Base-by-base conservation (phyloP, 2,329 filamentous ascomycete genomes). In the Arthrobotrys entomopaga region DNA sequence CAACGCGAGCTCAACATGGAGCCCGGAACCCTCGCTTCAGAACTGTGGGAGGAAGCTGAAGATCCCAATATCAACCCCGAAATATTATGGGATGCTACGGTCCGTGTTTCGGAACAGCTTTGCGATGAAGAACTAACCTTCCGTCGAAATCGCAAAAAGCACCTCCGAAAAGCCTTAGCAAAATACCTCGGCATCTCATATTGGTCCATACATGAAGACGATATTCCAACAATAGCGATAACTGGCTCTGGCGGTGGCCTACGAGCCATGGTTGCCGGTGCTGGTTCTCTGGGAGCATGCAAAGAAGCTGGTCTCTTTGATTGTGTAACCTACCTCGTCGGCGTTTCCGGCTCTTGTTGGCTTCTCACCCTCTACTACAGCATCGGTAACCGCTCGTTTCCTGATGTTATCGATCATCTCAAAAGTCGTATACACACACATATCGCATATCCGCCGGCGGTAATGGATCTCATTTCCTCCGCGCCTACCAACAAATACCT, bases 261-360 rank as follows among this genome's bases (percentile, higher is more conserved):
- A 53, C 86, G 95, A 58, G 95, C 95, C 0, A 86, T 99, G 42
- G 92, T 98, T 16, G 93, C 95, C 1, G 93, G 94, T 2, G 89
- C 93, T 0, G 93, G 94, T 0, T 97, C 93, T 0, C 89, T 96
- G 75, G 84, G 95, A 8, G 93, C 93, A 2, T 87, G 92, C 0
- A 88, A 92, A 72, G 91, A 97, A 80, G 90, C 91, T 67, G 95
- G 95, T 0, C 84, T 99, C 0, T 96, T 97, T 80, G 93, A 97
- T 81, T 98, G 95, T 80, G 87, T 92, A 10, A 98, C 93, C 0
- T 99, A 99, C 79, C 96, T 93, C 0, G 92, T 94, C 3, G 95
- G 95, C 0, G 95, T 99, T 56, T 97, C 93, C 80, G 95, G 95
- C 0, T 96, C 91, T 76, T 98, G 95, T 81, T 99, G 95, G 95